phyloP scores from a whole-genome alignment of 768 basidiomycete genomes.

The Lactarius vividus region DNA sequence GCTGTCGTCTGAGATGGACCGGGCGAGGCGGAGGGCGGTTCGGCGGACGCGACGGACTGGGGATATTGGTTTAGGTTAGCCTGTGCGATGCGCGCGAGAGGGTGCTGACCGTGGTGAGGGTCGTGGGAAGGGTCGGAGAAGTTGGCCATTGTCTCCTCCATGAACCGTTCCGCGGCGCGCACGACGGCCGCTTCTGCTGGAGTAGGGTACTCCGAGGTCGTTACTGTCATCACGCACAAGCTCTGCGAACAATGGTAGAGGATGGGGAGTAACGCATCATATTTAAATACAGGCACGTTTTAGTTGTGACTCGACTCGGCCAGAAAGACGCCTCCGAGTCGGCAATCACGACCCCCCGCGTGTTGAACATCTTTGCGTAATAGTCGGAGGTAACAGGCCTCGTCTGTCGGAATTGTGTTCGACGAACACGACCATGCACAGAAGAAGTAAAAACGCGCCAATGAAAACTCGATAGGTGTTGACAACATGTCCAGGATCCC shows the following conservation, averaged over 20 bases:
- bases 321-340: constrained; percentile 1
- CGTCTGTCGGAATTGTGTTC: not conserved
- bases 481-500: not conserved
- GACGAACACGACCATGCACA: not conserved
- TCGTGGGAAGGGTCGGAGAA: constrained; percentile 79
- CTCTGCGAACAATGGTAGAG: not conserved
- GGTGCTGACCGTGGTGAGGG: constrained; percentile 59
- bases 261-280: not conserved
- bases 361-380: not conserved
- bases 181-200: constrained; percentile 51
- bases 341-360: not conserved
- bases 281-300: not conserved
- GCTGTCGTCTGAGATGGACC: constrained; percentile 34
- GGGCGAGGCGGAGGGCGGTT: constrained; percentile 70
- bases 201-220: constrained; percentile 48
- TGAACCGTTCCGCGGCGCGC: constrained; percentile 60
- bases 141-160: constrained; percentile 68
- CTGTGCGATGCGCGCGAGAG: not conserved
- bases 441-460: not conserved
- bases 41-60: constrained; percentile 79
- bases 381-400: not conserved
- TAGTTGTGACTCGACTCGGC: not conserved
- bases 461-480: not conserved
- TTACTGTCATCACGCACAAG: constrained; percentile 14
- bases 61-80: not conserved